Percentiles rank a stretch among this genome's conserved stretches.
Conservation (phyloP, 2,329 filamentous ascomycete species). For the Diaporthe nobilis region DNA sequence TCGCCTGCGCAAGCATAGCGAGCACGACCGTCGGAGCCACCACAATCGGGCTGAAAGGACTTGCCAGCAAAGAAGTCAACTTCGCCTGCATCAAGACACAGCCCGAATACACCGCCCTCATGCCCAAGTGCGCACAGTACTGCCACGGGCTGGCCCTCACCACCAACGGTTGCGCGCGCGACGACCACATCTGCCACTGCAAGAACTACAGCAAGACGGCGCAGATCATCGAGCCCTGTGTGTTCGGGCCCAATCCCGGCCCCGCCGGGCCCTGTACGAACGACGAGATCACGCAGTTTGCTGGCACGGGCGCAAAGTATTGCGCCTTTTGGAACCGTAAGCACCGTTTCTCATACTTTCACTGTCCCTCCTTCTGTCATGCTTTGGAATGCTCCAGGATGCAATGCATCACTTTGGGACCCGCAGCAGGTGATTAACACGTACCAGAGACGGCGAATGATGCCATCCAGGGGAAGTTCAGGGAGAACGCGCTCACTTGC, state of each 20-base stretch:
- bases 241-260: conserved; percentile 4
- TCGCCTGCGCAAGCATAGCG: background rate
- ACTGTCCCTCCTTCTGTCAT: too few relatives aligned
- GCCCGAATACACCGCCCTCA: conserved; percentile 8
- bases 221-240: conserved; percentile 8
- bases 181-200: conserved; percentile 29
- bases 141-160: conserved; percentile 3
- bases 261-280: background rate
- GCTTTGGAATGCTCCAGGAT: too few relatives aligned
- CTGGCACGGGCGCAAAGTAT: background rate
- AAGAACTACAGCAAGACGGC: conserved; percentile 23
- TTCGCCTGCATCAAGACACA: conserved; percentile 22
- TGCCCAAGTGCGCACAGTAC: conserved; percentile 18
- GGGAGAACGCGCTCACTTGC: background rate
- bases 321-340: conserved; percentile 20
- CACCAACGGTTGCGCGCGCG: background rate
- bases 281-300: background rate
- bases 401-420: too few relatives aligned
- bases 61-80: conserved; percentile 1
- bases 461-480: background rate
- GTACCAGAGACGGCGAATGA: background rate
- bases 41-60: background rate
- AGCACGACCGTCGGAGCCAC: background rate
- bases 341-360: too few relatives aligned
- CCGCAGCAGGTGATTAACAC: too few relatives aligned